phyloP scores from a whole-genome alignment of 768 basidiomycete genomes.

The Lyophyllum atratum region DNA sequence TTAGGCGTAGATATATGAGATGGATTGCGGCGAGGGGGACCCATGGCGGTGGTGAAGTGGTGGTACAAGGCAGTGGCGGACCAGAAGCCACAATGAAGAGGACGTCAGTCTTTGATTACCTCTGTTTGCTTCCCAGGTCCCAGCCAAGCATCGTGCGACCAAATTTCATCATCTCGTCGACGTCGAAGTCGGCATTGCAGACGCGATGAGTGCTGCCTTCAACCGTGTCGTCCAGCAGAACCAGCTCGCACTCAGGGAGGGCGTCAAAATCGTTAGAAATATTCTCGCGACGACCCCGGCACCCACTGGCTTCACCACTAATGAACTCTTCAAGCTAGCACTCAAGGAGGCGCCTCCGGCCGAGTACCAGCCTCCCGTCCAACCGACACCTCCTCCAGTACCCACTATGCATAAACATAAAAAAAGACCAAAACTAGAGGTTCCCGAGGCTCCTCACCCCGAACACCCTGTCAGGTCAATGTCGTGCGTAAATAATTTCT shows the following conservation, averaged over 20 bases:
- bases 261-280: constrained; percentile 29
- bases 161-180: constrained; percentile 10
- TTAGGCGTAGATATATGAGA: constrained; percentile 17
- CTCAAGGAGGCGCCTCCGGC: constrained; percentile 27
- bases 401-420: not conserved
- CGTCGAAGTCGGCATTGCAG: not conserved
- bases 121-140: constrained; percentile 10
- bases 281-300: constrained; percentile 28
- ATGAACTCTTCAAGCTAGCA: constrained; percentile 39
- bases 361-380: constrained; percentile 24
- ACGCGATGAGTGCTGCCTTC: constrained; percentile 9
- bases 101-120: constrained; percentile 1
- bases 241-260: constrained; percentile 16
- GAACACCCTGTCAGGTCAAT: constrained; percentile 58
- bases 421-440: not conserved
- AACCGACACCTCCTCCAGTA: constrained; percentile 4
- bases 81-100: constrained; percentile 1
- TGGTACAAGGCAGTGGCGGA: constrained; percentile 4
- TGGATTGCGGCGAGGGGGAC: constrained; percentile 29
- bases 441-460: constrained; percentile 36
- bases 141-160: not conserved
- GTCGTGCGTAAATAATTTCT: constrained; percentile 32
- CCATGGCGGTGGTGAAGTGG: constrained; percentile 24
- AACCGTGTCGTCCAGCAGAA: constrained; percentile 11
- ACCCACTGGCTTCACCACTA: constrained; percentile 35